Conservation (phyloP, 2,329 filamentous ascomycete species). For the Hymenoscyphus scutula region DNA sequence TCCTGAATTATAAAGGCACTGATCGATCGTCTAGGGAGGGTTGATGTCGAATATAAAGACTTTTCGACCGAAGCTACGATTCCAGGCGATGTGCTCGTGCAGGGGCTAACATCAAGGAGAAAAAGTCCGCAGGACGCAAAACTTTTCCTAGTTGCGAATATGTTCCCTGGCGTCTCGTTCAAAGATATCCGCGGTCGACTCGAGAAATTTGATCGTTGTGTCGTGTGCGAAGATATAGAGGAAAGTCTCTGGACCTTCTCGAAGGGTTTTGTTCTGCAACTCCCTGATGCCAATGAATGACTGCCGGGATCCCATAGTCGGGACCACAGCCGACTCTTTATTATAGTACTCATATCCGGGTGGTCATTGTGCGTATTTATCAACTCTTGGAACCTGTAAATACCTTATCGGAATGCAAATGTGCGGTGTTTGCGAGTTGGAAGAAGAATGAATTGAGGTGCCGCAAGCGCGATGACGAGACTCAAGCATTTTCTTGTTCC, state of each 20-base stretch:
- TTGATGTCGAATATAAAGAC: constrained; percentile 24
- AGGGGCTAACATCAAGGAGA: constrained; percentile 45
- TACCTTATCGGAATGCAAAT: not conserved
- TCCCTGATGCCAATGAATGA: constrained; percentile 23
- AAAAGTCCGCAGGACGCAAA: constrained; percentile 55
- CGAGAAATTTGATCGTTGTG: constrained; percentile 24
- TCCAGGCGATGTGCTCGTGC: constrained; percentile 31
- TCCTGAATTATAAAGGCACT: constrained; percentile 21
- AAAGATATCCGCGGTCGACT: constrained; percentile 26
- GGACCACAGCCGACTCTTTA: constrained; percentile 47
- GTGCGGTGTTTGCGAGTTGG: constrained; percentile 6
- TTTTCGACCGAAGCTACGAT: constrained; percentile 28
- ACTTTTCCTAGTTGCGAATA: constrained; percentile 42
- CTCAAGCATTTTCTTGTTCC: not conserved
- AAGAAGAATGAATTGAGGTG: not conserved
- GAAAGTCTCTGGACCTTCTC: constrained; percentile 15
- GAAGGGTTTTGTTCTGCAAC: constrained; percentile 15
- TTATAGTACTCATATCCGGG: constrained; percentile 45
- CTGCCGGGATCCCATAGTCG: constrained; percentile 39
- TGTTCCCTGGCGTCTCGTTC: constrained; percentile 39
- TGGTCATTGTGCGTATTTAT: constrained; percentile 42
- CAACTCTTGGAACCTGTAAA: constrained; percentile 31
- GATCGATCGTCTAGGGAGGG: constrained; percentile 16
- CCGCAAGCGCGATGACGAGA: constrained; percentile 10
- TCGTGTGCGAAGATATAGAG: constrained; percentile 16